Percentiles rank a stretch among this genome's conserved stretches.
phyloP scores from a whole-genome alignment of 2,329 filamentous ascomycete species.

The Arthrobotrys megalospora region DNA sequence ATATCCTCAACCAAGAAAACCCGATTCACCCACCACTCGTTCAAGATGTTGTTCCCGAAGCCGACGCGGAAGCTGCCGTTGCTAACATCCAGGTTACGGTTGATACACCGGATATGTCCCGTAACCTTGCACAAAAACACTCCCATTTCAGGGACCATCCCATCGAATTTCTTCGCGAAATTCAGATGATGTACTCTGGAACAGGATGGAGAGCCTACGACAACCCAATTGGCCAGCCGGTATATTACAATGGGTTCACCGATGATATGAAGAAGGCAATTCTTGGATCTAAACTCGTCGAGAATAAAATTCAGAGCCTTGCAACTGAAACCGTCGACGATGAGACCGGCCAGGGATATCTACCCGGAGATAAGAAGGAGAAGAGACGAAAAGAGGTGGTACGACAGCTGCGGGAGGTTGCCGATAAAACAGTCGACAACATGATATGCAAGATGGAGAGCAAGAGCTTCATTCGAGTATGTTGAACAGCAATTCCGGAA shows the following conservation, averaged over 20 bases:
- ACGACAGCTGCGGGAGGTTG: constrained; percentile 81
- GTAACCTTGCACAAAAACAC: constrained; percentile 34
- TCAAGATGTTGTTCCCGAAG: constrained; percentile 37
- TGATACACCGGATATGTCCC: constrained; percentile 27
- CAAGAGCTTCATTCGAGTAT: constrained; percentile 83
- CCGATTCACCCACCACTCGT: constrained; percentile 76
- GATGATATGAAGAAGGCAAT: constrained; percentile 89
- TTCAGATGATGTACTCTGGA: constrained; percentile 92
- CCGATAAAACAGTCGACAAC: constrained; percentile 86
- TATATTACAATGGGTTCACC: constrained; percentile 92
- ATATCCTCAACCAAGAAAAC: constrained; percentile 81
- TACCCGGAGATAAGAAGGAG: constrained; percentile 72
- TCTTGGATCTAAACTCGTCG: constrained; percentile 76
- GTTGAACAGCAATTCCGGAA: not conserved
- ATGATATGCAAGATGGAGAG: constrained; percentile 99
- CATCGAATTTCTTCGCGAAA: constrained; percentile 88
- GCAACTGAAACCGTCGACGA: constrained; percentile 81
- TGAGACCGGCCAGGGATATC: constrained; percentile 81
- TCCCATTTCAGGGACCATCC: constrained; percentile 71
- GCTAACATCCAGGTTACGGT: constrained; percentile 28
- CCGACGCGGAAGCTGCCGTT: constrained; percentile 66
- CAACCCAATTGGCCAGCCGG: constrained; percentile 87
- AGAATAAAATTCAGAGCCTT: constrained; percentile 67
- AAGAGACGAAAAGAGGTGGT: constrained; percentile 78
- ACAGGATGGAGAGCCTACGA: constrained; percentile 97